These are phyloP conservation scores for Geotrichum restrictum DNA, from an alignment of 1,139 yeast species.

Conservation along the genomic window DNA sequence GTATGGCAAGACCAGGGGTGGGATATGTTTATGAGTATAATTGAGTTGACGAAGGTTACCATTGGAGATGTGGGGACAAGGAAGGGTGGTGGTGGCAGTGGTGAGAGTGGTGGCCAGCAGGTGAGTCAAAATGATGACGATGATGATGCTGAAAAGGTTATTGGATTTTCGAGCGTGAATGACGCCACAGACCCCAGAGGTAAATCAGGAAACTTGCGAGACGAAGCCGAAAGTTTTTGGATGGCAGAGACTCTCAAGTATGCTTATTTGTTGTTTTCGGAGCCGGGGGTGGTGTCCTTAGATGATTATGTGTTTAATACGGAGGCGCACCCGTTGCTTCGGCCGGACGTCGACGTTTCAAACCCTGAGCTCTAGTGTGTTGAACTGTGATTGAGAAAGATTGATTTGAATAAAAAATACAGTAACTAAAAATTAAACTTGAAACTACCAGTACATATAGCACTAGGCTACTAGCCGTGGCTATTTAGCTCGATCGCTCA, in stretches of 20 bases:
- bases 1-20: conserved; percentile 70
- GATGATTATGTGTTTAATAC: conserved; percentile 73
- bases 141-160: too few relatives aligned
- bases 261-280: conserved; percentile 65
- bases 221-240: conserved; percentile 68
- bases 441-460: too few relatives aligned
- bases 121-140: neutral
- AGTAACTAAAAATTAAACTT: too few relatives aligned
- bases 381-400: too few relatives aligned
- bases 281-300: conserved; percentile 53
- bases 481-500: too few relatives aligned
- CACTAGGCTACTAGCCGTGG: too few relatives aligned
- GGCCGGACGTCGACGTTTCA: neutral
- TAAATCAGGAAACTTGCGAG: conserved; percentile 33
- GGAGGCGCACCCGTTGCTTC: conserved; percentile 69
- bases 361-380: too few relatives aligned
- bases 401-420: too few relatives aligned
- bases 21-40: conserved; percentile 55
- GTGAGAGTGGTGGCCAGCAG: neutral
- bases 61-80: neutral
- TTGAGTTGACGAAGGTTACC: conserved; percentile 30
- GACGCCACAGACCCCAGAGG: conserved; percentile 46
- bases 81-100: neutral
- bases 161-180: conserved; percentile 46
- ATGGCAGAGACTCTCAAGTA: conserved; percentile 75